Evolutionary conservation across 345 rosid genomes (phyloP).

Genomic region (Pelargonium nanum): DNA sequence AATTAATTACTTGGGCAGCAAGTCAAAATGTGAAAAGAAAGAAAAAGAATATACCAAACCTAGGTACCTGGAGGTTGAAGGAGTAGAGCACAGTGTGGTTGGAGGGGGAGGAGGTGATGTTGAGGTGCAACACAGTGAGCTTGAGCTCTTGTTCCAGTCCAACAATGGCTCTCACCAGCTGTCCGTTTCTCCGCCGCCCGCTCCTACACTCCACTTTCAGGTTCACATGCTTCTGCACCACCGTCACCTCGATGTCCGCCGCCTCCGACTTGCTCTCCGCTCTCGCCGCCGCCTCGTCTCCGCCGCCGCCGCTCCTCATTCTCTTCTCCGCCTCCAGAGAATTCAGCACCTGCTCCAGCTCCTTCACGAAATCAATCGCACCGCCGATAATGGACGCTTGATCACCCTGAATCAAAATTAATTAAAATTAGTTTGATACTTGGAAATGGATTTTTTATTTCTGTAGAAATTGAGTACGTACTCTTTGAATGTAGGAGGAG

Average conservation of each 20-base stretch:
- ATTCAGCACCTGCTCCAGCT: conserved; percentile 70
- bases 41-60: neutral
- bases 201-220: conserved; percentile 54
- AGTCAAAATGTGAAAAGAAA: too few relatives aligned
- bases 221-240: conserved; percentile 82
- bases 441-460: too few relatives aligned
- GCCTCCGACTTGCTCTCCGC: conserved; percentile 14
- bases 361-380: conserved; percentile 81
- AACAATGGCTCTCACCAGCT: conserved; percentile 53
- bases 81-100: conserved; percentile 53
- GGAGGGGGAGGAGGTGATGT: conserved; percentile 30
- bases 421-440: too few relatives aligned
- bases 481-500: conserved; percentile 72
- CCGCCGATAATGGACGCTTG: conserved; percentile 93
- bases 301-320: conserved; percentile 3
- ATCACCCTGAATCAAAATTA: conserved; percentile 44
- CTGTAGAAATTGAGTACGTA: too few relatives aligned
- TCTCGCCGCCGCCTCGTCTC: conserved; percentile 6
- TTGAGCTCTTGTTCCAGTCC: conserved; percentile 40
- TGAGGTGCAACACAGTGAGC: conserved; percentile 69
- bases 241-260: conserved; percentile 63
- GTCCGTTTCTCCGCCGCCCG: conserved; percentile 55
- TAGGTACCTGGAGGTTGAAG: conserved; percentile 37
- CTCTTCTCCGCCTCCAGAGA: conserved; percentile 48
- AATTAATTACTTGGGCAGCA: too few relatives aligned